phyloP scores from a whole-genome alignment of 306 rosid genomes.

The Lathyrus oleraceus region DNA sequence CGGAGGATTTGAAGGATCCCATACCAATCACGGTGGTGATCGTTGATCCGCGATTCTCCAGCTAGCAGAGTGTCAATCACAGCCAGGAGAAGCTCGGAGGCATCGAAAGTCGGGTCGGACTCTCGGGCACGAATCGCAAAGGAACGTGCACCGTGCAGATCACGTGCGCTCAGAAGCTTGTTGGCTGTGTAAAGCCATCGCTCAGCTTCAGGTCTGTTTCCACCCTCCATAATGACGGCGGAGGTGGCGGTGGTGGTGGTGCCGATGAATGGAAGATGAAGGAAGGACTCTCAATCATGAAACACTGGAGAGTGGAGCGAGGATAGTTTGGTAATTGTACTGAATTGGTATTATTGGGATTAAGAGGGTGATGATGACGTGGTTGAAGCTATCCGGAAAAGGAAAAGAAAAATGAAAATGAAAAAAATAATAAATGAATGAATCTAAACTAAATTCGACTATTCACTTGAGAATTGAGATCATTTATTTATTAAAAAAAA shows the following conservation, averaged over 20 bases:
- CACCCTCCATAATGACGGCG: slow-evolving; percentile 41
- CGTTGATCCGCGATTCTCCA: slow-evolving; percentile 65
- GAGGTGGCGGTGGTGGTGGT: not conserved
- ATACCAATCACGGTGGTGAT: slow-evolving; percentile 69
- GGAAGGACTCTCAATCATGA: not conserved
- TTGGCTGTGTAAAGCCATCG: slow-evolving; percentile 88
- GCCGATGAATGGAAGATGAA: not conserved
- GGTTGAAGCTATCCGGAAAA: not conserved
- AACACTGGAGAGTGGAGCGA: not conserved
- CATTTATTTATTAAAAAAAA: too few relatives aligned
- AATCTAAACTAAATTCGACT: too few relatives aligned
- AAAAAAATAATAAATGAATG: too few relatives aligned
- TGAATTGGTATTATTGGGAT: not conserved
- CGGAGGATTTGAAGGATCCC: slow-evolving; percentile 71
- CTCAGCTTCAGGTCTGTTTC: slow-evolving; percentile 72
- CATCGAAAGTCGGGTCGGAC: slow-evolving; percentile 72
- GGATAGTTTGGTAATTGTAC: slow-evolving; percentile 33
- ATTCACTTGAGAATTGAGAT: too few relatives aligned
- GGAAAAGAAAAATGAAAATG: too few relatives aligned
- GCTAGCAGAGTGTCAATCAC: slow-evolving; percentile 82
- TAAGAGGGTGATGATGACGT: not conserved
- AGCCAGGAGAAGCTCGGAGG: slow-evolving; percentile 65
- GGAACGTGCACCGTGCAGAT: slow-evolving; percentile 70
- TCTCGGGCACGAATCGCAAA: slow-evolving; percentile 93
- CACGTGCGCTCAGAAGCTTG: slow-evolving; percentile 77